Conservation (phyloP, 305 asterid species). For the Solanum chacoense region DNA sequence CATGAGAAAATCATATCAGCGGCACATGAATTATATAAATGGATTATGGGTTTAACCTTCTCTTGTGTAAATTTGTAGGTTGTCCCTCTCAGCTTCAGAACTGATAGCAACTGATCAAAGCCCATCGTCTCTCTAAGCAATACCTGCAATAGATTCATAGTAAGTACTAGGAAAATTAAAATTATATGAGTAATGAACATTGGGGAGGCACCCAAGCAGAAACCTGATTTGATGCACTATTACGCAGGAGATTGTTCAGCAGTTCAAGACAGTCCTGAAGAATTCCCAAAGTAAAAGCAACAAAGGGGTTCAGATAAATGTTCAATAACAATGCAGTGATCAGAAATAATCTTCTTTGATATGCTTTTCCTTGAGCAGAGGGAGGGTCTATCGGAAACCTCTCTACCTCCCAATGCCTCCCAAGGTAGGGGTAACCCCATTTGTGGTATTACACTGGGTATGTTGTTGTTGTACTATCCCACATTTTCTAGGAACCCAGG, state of each 20-base stretch:
- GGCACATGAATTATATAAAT: neutral
- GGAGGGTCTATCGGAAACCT: neutral
- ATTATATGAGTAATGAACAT: neutral
- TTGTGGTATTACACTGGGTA: neutral
- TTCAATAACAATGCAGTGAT: neutral
- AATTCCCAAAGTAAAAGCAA: conserved; percentile 16
- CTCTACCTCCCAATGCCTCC: neutral
- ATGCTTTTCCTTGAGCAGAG: neutral
- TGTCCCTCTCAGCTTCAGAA: conserved; percentile 84
- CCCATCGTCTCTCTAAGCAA: conserved; percentile 91
- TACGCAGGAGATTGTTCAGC: conserved; percentile 81
- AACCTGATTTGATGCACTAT: conserved; percentile 91
- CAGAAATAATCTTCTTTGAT: neutral
- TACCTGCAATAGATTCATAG: conserved; percentile 38
- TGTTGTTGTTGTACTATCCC: neutral
- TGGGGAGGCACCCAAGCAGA: neutral
- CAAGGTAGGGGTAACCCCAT: neutral
- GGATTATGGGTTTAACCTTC: conserved; percentile 46
- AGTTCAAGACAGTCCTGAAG: conserved; percentile 86
- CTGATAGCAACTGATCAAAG: conserved; percentile 64
- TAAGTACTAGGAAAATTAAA: conserved; percentile 1
- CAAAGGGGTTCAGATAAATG: neutral
- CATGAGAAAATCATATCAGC: neutral
- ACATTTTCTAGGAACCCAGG: neutral
- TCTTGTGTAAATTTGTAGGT: conserved; percentile 84